phyloP scores from a whole-genome alignment of 2,329 filamentous ascomycete species.

The Waltergamsia citrina region DNA sequence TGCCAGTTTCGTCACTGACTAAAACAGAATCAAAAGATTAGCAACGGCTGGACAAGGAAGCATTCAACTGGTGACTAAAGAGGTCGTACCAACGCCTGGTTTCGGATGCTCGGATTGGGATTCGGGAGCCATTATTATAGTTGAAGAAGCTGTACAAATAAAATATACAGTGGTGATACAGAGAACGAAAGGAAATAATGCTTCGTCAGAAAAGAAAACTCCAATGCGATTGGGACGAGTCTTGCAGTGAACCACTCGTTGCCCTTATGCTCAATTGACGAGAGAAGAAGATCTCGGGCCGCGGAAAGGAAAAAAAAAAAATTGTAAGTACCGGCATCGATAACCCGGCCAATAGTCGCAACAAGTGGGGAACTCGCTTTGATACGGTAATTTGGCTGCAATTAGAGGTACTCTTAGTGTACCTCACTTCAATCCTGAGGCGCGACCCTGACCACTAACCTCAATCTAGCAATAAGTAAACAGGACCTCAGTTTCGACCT shows the following conservation, averaged over 20 bases:
- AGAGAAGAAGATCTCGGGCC: background rate
- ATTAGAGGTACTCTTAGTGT: too few species aligned
- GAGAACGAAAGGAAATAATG: background rate
- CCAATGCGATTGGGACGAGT: too few species aligned
- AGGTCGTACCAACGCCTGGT: slow-evolving; percentile 2
- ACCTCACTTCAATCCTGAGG: too few species aligned
- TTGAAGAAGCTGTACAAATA: background rate
- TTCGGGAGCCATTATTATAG: slow-evolving; percentile 4
- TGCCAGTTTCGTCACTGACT: slow-evolving; percentile 14
- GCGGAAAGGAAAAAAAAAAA: slow-evolving; percentile 2
- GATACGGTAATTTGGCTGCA: too few species aligned
- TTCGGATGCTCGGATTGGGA: slow-evolving; percentile 3
- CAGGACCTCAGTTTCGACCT: too few species aligned
- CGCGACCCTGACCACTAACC: too few species aligned
- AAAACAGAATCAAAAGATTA: background rate
- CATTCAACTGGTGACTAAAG: background rate
- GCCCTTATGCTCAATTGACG: too few species aligned
- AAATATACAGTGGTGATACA: background rate
- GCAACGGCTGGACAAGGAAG: background rate
- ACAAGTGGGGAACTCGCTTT: too few species aligned
- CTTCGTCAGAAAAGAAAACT: background rate
- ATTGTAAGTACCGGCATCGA: too few species aligned
- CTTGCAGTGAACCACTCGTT: too few species aligned
- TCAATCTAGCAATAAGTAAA: too few species aligned
- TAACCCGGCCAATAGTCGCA: too few species aligned